These are phyloP conservation scores for Cucumis melo DNA, from an alignment of 306 rosid species.

Conservation along the genomic window DNA sequence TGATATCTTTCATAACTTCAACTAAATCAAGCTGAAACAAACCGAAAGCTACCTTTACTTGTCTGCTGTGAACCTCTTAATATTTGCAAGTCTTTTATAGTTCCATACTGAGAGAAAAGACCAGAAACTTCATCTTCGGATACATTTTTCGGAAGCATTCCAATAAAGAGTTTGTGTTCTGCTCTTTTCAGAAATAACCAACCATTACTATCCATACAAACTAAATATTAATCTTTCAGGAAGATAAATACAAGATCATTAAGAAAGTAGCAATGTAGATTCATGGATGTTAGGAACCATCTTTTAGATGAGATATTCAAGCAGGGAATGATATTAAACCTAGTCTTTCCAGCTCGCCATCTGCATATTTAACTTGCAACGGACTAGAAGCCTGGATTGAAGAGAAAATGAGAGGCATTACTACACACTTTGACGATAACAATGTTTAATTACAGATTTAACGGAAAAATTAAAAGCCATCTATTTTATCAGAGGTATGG, in stretches of 20 bases:
- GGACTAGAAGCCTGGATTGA: slow-evolving; percentile 93
- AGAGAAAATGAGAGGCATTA: slow-evolving; percentile 18
- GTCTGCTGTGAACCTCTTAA: slow-evolving; percentile 94
- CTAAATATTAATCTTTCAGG: not conserved
- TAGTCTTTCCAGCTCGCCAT: slow-evolving; percentile 98
- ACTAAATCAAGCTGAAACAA: not conserved
- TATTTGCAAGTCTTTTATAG: slow-evolving; percentile 79
- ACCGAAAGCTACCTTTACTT: slow-evolving; percentile 54
- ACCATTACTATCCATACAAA: slow-evolving; percentile 15
- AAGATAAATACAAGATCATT: not conserved
- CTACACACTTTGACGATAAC: slow-evolving; percentile 17
- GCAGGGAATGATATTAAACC: slow-evolving; percentile 33
- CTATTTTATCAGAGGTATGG: not conserved
- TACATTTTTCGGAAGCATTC: slow-evolving; percentile 96
- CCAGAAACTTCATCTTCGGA: slow-evolving; percentile 67
- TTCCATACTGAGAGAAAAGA: slow-evolving; percentile 65
- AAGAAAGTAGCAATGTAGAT: not conserved
- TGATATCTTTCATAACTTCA: not conserved
- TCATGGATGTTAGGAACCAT: not conserved
- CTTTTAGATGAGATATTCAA: slow-evolving; percentile 6
- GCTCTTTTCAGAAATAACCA: slow-evolving; percentile 16
- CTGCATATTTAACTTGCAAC: slow-evolving; percentile 99
- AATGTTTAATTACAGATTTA: slow-evolving; percentile 8
- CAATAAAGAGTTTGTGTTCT: slow-evolving; percentile 95
- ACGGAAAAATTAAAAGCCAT: not conserved